A percentile compares a stretch with the other conserved stretches of the same genome.
These are phyloP conservation scores for Pyrenochaeta sp. DNA, from an alignment of 2,329 filamentous ascomycete species.

Conservation along the genomic window DNA sequence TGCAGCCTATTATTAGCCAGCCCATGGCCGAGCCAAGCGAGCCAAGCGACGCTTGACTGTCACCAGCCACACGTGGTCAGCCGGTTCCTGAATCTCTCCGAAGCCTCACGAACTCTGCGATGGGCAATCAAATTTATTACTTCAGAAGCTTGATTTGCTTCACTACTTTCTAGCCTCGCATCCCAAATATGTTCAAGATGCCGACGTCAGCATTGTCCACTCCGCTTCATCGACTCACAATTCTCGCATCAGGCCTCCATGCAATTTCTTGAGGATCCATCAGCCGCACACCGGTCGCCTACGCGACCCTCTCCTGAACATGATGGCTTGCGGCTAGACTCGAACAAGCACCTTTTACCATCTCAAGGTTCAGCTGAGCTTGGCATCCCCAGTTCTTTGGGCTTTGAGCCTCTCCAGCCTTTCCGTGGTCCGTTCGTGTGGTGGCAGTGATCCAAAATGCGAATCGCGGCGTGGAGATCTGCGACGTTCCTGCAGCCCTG, in stretches of 20 bases:
- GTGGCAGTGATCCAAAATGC: conserved; percentile 16
- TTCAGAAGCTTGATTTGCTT: too few relatives aligned
- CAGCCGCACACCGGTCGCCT: conserved; percentile 1
- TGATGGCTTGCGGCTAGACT: not conserved
- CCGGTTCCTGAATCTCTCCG: not conserved
- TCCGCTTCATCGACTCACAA: not conserved
- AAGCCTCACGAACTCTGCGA: not conserved
- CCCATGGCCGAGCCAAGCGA: not conserved
- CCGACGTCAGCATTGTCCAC: too few relatives aligned
- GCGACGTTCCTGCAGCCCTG: not conserved
- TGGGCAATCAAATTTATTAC: not conserved
- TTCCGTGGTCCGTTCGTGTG: conserved; percentile 11
- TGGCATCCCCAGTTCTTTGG: conserved; percentile 1
- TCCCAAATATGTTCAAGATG: too few relatives aligned
- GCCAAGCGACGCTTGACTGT: conserved; percentile 1
- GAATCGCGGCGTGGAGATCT: conserved; percentile 9
- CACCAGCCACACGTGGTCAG: not conserved
- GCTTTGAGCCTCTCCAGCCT: conserved; percentile 5
- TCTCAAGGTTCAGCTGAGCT: not conserved
- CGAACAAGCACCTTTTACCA: not conserved
- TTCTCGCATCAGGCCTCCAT: not conserved
- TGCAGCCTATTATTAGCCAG: conserved; percentile 1
- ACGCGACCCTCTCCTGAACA: not conserved
- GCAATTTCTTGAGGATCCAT: not conserved
- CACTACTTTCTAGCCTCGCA: too few relatives aligned